phyloP scores from a whole-genome alignment of 768 basidiomycete species.

The Rhodotorula kratochvilovae region DNA sequence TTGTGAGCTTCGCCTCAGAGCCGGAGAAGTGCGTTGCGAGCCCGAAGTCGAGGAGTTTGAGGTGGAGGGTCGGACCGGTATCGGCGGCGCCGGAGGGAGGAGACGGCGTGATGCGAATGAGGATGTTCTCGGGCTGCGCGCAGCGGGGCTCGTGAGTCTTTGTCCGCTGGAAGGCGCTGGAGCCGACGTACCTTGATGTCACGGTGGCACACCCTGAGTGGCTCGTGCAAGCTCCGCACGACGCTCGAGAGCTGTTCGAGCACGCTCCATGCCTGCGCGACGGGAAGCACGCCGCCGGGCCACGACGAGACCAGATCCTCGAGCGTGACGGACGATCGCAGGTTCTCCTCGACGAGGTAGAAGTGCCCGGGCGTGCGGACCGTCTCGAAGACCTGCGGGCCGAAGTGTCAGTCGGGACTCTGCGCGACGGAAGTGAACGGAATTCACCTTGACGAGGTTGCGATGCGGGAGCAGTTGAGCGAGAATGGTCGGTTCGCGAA shows the following conservation, averaged over 20 bases:
- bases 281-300: constrained; percentile 15
- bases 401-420: not conserved
- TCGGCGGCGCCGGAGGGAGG: not conserved
- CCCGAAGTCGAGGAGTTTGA: constrained; percentile 51
- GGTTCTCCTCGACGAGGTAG: constrained; percentile 49
- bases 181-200: constrained; percentile 46
- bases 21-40: constrained; percentile 50
- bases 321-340: constrained; percentile 45
- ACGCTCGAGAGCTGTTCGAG: constrained; percentile 50
- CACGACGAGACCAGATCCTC: constrained; percentile 45
- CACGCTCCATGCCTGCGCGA: constrained; percentile 41
- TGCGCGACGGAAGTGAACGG: not conserved
- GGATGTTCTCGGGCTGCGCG: constrained; percentile 42
- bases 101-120: constrained; percentile 34
- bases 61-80: constrained; percentile 17
- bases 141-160: not conserved
- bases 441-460: constrained; percentile 48
- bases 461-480: constrained; percentile 51
- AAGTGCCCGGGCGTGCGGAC: constrained; percentile 50
- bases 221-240: constrained; percentile 47
- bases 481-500: constrained; percentile 51
- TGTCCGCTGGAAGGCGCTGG: no score
- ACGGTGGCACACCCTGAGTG: constrained; percentile 41
- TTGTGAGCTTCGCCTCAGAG: constrained; percentile 49
- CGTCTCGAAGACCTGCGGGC: constrained; percentile 47